Conservation (phyloP, 2,329 filamentous ascomycete species). For the Niveomyces coronatus region DNA sequence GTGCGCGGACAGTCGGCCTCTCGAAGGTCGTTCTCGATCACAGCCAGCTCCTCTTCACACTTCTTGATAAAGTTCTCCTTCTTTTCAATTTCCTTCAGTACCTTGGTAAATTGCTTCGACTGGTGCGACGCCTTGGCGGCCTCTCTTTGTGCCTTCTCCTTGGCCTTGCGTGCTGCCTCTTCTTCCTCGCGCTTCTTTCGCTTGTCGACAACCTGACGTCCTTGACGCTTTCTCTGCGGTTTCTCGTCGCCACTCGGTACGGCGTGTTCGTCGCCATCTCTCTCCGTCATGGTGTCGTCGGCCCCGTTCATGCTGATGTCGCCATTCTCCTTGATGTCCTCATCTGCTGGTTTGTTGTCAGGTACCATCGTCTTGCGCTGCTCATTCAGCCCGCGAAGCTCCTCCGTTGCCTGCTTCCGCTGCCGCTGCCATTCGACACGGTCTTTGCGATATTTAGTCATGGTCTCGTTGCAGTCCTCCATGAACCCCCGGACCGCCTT, state of each 20-base stretch:
- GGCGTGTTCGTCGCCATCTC: constrained; percentile 43
- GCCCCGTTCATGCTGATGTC: constrained; percentile 52
- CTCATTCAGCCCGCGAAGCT: constrained; percentile 60
- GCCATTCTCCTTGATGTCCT: constrained; percentile 38
- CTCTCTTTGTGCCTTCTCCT: constrained; percentile 60
- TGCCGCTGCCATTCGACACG: constrained; percentile 88
- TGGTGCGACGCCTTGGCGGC: constrained; percentile 55
- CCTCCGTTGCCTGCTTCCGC: constrained; percentile 58
- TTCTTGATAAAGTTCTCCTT: constrained; percentile 70
- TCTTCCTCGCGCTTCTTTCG: constrained; percentile 68
- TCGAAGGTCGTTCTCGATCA: constrained; percentile 82
- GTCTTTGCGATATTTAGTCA: constrained; percentile 90
- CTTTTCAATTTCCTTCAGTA: constrained; percentile 81
- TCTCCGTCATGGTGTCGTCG: constrained; percentile 48
- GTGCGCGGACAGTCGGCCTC: constrained; percentile 91
- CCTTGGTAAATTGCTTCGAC: constrained; percentile 78
- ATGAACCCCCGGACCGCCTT: constrained; percentile 80
- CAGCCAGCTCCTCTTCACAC: constrained; percentile 75
- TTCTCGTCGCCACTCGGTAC: constrained; percentile 64
- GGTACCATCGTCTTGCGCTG: constrained; percentile 63
- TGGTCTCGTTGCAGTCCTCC: constrained; percentile 83
- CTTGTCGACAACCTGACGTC: constrained; percentile 50
- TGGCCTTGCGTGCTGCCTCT: constrained; percentile 65
- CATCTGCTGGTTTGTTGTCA: constrained; percentile 56
- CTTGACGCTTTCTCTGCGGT: constrained; percentile 40